Evolutionary conservation across 2,329 filamentous ascomycete species (phyloP).

Genomic region (Epichloe gansuensis): DNA sequence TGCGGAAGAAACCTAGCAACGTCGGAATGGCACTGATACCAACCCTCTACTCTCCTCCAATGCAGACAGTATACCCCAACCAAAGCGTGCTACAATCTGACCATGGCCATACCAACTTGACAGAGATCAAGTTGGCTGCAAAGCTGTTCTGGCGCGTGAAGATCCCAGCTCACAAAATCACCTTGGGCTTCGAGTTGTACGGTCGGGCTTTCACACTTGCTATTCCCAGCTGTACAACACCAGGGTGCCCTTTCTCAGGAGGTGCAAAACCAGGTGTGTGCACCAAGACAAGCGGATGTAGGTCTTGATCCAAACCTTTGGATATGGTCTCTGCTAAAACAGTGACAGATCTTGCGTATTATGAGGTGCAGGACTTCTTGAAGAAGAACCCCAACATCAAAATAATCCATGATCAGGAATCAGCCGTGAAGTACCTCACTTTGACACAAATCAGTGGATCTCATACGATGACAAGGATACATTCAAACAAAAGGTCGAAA

Average conservation of each 20-base stretch:
- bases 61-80: background rate
- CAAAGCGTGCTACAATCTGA: background rate
- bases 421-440: conserved; percentile 11
- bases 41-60: background rate
- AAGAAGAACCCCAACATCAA: conserved; percentile 9
- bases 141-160: conserved; percentile 30
- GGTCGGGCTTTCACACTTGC: conserved; percentile 16
- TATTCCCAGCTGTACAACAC: conserved; percentile 9
- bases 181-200: conserved; percentile 30
- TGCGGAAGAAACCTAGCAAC: no score
- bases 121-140: conserved; percentile 25
- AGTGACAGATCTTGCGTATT: conserved; percentile 8
- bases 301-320: background rate
- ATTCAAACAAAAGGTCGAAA: conserved; percentile 9
- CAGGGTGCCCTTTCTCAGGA: conserved; percentile 11
- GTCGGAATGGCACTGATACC: no score
- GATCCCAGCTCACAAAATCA: conserved; percentile 26
- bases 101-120: conserved; percentile 27
- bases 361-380: conserved; percentile 9
- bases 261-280: conserved; percentile 8
- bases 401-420: conserved; percentile 8
- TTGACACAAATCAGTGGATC: conserved; percentile 11
- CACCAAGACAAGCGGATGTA: conserved; percentile 2
- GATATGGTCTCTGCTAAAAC: background rate
- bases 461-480: conserved; percentile 11